A percentile compares a stretch with the other conserved stretches of the same genome.
Conservation (phyloP, 2,329 filamentous ascomycete species). For the Exophiala alcalophila region DNA sequence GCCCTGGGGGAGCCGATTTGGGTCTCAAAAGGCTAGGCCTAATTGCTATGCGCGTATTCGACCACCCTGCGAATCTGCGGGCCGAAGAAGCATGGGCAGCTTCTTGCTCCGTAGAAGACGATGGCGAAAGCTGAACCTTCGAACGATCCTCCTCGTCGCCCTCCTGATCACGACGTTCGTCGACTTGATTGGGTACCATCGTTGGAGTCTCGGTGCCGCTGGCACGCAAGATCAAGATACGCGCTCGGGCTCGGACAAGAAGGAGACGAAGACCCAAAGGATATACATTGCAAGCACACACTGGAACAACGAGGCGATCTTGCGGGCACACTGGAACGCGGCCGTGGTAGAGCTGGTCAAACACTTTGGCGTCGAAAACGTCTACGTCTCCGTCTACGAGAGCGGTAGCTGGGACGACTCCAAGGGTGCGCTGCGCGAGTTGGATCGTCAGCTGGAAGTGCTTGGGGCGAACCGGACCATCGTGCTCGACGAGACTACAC, state of each 20-base stretch:
- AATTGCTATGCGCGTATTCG: no score
- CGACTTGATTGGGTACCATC: not conserved
- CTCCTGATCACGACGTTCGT: not conserved
- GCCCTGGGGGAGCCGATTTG: no score
- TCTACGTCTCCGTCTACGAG: slow-evolving; percentile 66
- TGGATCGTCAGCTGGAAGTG: slow-evolving; percentile 47
- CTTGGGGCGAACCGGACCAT: slow-evolving; percentile 53
- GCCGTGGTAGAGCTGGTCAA: slow-evolving; percentile 58
- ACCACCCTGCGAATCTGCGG: no score
- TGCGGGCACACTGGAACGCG: slow-evolving; percentile 60
- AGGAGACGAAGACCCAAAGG: not conserved
- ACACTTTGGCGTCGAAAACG: slow-evolving; percentile 58
- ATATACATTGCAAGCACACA: slow-evolving; percentile 67
- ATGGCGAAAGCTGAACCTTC: not conserved
- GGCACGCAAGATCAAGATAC: no score
- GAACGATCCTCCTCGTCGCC: not conserved
- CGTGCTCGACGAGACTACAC: slow-evolving; percentile 31
- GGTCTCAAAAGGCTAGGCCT: no score
- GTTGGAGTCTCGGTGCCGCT: not conserved
- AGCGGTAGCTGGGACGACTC: slow-evolving; percentile 68
- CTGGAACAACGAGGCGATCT: slow-evolving; percentile 62
- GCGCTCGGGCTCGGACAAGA: no score
- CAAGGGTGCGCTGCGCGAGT: slow-evolving; percentile 57
- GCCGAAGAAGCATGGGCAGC: no score
- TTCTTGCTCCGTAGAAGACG: no score